Evolutionary conservation across 2,329 filamentous ascomycete species (phyloP).

Genomic region (Calonectria pseudoturangicola): DNA sequence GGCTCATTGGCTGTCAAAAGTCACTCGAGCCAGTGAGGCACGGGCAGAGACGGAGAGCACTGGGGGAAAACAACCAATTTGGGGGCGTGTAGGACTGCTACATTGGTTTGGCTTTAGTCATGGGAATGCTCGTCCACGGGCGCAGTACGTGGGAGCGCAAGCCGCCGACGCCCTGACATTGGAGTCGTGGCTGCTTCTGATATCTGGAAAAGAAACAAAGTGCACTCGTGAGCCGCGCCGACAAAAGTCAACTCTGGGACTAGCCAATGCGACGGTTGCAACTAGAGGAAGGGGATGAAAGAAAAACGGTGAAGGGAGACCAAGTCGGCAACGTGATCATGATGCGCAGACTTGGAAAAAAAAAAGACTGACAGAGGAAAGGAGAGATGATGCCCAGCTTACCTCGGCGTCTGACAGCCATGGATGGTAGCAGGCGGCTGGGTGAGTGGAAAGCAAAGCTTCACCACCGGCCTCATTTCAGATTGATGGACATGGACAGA

Average conservation of each 20-base stretch:
- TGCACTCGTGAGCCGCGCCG: conserved; percentile 46
- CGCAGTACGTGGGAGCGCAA: conserved; percentile 43
- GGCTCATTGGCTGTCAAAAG: conserved; percentile 39
- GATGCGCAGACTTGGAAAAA: not conserved
- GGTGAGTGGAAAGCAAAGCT: conserved; percentile 5
- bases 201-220: conserved; percentile 37
- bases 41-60: conserved; percentile 26
- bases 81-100: conserved; percentile 41
- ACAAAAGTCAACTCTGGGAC: conserved; percentile 40
- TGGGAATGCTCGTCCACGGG: conserved; percentile 44
- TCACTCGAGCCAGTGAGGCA: conserved; percentile 30
- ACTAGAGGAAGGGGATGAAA: not conserved
- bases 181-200: conserved; percentile 38
- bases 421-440: conserved; percentile 9
- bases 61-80: conserved; percentile 34
- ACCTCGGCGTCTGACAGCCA: conserved; percentile 12
- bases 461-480: conserved; percentile 11
- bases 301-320: conserved; percentile 4
- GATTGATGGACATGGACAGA: not conserved
- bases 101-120: conserved; percentile 52
- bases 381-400: not conserved
- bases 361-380: conserved; percentile 18
- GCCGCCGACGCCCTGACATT: conserved; percentile 40
- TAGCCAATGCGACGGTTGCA: conserved; percentile 24
- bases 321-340: not conserved